Evolutionary conservation across 805 yeast genomes (phyloP), one percentile per base, ranked within the genome.

Genomic region (Candida nemodendra): DNA sequence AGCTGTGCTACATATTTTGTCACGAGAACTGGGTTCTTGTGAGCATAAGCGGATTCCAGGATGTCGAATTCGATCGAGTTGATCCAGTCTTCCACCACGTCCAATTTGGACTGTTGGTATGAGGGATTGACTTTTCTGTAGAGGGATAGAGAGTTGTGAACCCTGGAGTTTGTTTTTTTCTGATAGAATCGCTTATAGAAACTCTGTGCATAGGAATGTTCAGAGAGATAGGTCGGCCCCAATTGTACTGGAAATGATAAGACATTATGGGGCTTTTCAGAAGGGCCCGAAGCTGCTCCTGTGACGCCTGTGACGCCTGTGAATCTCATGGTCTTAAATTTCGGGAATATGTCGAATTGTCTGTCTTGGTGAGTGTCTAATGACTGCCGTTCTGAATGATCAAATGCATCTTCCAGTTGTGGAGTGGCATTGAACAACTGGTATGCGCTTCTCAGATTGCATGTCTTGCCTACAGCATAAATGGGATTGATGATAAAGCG

Each of bases 141-240:
- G 16, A 45, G 36, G 7, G 26, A 39, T 17, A 48, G 19, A 11
- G 47, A 30, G 24, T 48, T 42, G 27, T 43, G 37, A 8, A 45
- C 19, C 24, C 44, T 31, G 12, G 53, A 45, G 33, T 45, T 48
- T 39, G 53, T 39, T 24, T 30, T 43, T 30, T 32, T 32, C 5
- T 39, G 47, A 36, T 35, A 39, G 30, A 48, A 44, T 17, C 32
- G 30, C 29, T 34, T 18, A 30, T 38, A 47, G 29, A 47, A 47
- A 21, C 19, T 27, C 34, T 39, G 41, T 24, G 51, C 51, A 38
- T 47, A 44, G 9, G 49, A 45, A 8, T 27, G 15, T 18, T 30
- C 30, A 21, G 24, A 21, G 24, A 21, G 24, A 11, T 21, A 8
- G 7, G 24, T 21, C 11, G 24, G 9, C n/a, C n/a, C n/a, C n/a